Conservation (phyloP, 495 filamentous ascomycete genomes). For the Neurospora tetrasperma region DNA sequence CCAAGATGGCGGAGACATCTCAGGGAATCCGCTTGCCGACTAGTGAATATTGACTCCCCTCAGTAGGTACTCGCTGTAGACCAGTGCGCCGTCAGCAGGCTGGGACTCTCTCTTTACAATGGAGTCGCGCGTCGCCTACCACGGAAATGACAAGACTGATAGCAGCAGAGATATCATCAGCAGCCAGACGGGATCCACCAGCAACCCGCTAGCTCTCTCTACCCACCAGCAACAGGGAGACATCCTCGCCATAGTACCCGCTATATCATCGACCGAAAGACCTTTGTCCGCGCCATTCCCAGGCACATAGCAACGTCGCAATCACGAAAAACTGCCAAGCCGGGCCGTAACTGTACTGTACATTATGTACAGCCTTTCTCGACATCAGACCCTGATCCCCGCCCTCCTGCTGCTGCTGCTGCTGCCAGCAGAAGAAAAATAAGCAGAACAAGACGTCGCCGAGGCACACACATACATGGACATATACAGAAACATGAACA, state of each 20-base stretch:
- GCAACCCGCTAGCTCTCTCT: neutral
- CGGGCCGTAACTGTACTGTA: neutral
- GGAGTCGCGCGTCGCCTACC: neutral
- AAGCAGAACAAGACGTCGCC: neutral
- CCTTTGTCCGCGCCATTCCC: neutral
- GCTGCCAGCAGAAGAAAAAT: neutral
- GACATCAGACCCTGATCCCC: neutral
- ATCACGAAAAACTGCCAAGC: neutral
- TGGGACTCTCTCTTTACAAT: neutral
- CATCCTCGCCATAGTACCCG: neutral
- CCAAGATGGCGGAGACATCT: neutral
- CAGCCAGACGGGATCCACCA: neutral
- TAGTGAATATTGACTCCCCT: neutral
- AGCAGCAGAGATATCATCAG: neutral
- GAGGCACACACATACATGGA: neutral
- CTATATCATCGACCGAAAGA: neutral
- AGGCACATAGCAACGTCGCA: neutral
- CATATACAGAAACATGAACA: neutral
- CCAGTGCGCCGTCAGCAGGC: neutral
- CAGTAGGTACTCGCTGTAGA: neutral
- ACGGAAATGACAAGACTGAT: neutral
- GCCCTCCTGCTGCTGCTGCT: neutral
- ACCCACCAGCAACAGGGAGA: neutral
- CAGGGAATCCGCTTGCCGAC: neutral
- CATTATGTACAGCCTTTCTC: neutral